A percentile compares a stretch with the other conserved stretches of the same genome.
These are phyloP conservation scores for Wallacemonas sp. DNA, from an alignment of 208 protist genomes.

Conservation along the genomic window DNA sequence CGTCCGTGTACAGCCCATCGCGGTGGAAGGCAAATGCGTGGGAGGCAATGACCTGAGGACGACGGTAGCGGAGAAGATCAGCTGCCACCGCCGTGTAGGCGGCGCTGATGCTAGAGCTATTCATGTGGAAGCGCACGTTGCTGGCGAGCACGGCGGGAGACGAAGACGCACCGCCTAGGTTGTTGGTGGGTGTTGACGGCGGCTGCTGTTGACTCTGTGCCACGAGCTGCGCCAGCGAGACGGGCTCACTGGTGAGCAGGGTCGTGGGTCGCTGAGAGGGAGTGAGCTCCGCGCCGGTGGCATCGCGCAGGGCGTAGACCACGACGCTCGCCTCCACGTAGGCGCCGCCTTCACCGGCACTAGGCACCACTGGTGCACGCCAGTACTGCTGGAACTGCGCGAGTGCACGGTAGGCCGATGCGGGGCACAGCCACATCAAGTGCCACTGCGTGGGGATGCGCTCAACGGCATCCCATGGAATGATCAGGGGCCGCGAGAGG, in stretches of 20 bases:
- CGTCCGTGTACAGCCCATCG: slow-evolving; percentile 32
- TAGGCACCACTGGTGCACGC: slow-evolving; percentile 8
- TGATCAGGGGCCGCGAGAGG: slow-evolving; percentile 41
- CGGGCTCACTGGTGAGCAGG: slow-evolving; percentile 51
- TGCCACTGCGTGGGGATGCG: slow-evolving; percentile 50
- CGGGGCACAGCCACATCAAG: slow-evolving; percentile 64
- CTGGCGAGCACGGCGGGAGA: not conserved
- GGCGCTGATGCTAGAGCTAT: slow-evolving; percentile 32
- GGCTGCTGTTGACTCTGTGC: slow-evolving; percentile 8
- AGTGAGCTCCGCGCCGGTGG: slow-evolving; percentile 44
- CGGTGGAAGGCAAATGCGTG: slow-evolving; percentile 56
- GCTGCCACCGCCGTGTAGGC: slow-evolving; percentile 67
- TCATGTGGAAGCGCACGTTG: slow-evolving; percentile 41
- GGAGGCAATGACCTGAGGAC: slow-evolving; percentile 15
- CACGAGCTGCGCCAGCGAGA: slow-evolving; percentile 29
- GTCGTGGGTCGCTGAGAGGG: slow-evolving; percentile 43
- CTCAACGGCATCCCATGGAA: slow-evolving; percentile 44
- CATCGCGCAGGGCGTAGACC: slow-evolving; percentile 60
- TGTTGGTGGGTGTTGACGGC: not conserved
- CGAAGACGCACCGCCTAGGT: too few relatives aligned
- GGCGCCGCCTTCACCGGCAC: not conserved
- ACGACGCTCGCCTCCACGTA: slow-evolving; percentile 59
- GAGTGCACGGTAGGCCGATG: slow-evolving; percentile 36
- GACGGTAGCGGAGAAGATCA: slow-evolving; percentile 61
- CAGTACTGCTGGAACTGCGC: slow-evolving; percentile 22